These are phyloP conservation scores for Microsporum ferrugineum DNA, from an alignment of 2,329 filamentous ascomycete species.

Conservation along the genomic window DNA sequence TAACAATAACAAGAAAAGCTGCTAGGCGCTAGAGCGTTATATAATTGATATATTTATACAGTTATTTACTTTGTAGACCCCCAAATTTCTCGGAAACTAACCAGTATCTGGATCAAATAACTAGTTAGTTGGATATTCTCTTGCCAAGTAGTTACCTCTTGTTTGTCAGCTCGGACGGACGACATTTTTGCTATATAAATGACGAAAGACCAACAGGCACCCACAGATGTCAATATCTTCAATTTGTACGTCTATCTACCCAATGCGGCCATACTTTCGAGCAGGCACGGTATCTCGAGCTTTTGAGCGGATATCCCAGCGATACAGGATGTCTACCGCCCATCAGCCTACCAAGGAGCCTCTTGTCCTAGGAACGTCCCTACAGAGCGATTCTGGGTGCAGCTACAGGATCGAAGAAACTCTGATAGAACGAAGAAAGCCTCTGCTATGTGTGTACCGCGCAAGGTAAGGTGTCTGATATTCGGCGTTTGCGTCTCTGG, in stretches of 20 bases:
- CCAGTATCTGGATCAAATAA: too few species aligned
- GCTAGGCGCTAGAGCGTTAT: too few species aligned
- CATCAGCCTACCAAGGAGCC: neutral
- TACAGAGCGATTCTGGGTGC: constrained; percentile 11
- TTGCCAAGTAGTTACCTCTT: too few species aligned
- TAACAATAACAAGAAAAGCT: too few species aligned
- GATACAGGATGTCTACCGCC: constrained; percentile 4
- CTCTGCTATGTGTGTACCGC: constrained; percentile 10
- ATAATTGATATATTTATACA: too few species aligned
- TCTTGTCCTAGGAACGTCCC: constrained; percentile 6
- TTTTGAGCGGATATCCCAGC: neutral
- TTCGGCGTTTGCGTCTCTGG: neutral
- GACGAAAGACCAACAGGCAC: too few species aligned
- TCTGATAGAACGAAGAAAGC: constrained; percentile 7
- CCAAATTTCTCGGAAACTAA: too few species aligned
- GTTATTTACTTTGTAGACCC: too few species aligned
- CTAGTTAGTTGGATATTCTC: too few species aligned
- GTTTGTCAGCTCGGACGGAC: too few species aligned
- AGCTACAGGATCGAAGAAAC: constrained; percentile 12
- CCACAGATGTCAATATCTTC: neutral
- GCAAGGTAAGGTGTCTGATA: constrained; percentile 4
- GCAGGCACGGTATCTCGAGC: neutral
- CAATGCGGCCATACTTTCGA: neutral
- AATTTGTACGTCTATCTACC: neutral
- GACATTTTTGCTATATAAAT: too few species aligned